Base-by-base conservation (phyloP, 2,329 filamentous ascomycete species). In the Venturia carpophila region DNA sequence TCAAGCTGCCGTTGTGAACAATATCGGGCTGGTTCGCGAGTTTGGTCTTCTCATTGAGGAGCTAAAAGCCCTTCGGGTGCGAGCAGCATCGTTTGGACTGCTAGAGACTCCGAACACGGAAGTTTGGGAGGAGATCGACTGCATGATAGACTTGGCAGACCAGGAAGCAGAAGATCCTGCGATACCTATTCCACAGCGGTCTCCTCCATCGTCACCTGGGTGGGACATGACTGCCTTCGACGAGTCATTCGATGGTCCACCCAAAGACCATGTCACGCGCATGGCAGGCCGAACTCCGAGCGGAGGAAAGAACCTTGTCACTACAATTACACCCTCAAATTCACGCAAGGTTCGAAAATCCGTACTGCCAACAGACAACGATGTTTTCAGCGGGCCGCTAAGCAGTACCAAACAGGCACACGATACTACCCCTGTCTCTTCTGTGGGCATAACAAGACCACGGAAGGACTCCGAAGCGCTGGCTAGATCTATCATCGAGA, bases 21-120 rank as follows among this genome's bases (percentile, higher is more conserved):
- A 94, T 72, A 91, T 92, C 7, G 88, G 89, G n/a, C 87, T 93
- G 68, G 87, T 95, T 49, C 83, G 89, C 47, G 91, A 95, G 74
- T 83, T 93, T 70, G 92, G 90, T 6, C 77, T 93, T 41, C 77
- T 93, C 15, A 91, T 95, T 58, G 91, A 92, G 73, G 90, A 92
- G 70, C 78, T 95, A 66, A 94, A 93, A 77, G 86, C 89, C 66
- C 79, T 94, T 17, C 87, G 87, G 67, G 82, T 87, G 15, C 84
- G 89, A 47, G 90, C 87, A 6, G 83, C 84, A 21, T 83, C 87
- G 56, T 83, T 91, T 72, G 82, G 86, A 49, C 82, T 93, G 71
- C 75, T 85, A 19, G 77, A 83, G 66, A 88, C 88, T 7, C 73
- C 81, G 6, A 82, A 86, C 27, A 80, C 81, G 15, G 77, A 79